Evolutionary conservation across 2,329 filamentous ascomycete species (phyloP).

Genomic region (Talaromyces sp.): DNA sequence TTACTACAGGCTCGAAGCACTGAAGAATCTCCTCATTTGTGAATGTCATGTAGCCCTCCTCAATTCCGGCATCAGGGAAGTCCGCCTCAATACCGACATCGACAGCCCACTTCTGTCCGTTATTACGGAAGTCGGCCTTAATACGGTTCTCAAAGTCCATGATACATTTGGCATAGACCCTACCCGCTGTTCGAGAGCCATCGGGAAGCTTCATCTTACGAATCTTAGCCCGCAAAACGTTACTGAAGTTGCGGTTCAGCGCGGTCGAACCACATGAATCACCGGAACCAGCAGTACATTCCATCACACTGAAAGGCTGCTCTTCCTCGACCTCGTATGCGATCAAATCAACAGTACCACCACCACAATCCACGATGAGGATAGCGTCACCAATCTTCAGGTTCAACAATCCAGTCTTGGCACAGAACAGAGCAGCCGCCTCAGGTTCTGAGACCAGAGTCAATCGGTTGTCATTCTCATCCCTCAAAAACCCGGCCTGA

Average conservation of each 20-base stretch:
- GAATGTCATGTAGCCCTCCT: constrained; percentile 99
- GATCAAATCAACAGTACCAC: constrained; percentile 97
- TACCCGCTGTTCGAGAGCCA: constrained; percentile 94
- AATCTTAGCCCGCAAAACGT: constrained; percentile 96
- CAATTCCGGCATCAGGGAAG: constrained; percentile 95
- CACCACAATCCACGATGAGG: constrained; percentile 95
- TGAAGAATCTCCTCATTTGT: constrained; percentile 99
- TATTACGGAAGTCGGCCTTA: constrained; percentile 99
- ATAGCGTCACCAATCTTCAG: constrained; percentile 99
- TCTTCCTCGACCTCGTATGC: constrained; percentile 99
- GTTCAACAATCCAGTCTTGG: constrained; percentile 93
- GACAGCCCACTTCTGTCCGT: constrained; percentile 98
- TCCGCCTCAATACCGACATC: constrained; percentile 98
- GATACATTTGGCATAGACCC: constrained; percentile 98
- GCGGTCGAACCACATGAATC: constrained; percentile 98
- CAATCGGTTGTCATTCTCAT: constrained; percentile 95
- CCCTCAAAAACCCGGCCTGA: constrained; percentile 92
- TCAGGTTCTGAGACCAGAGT: constrained; percentile 96
- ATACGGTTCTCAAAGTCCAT: constrained; percentile 99
- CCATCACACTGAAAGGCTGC: constrained; percentile 92
- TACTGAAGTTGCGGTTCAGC: constrained; percentile 96
- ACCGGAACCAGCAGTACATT: constrained; percentile 95
- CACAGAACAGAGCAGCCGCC: constrained; percentile 95
- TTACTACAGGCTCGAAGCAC: constrained; percentile 98
- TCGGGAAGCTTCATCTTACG: constrained; percentile 99